Conservation (phyloP, 352 stramenopile species). For the Globisporangium echinulatum region DNA sequence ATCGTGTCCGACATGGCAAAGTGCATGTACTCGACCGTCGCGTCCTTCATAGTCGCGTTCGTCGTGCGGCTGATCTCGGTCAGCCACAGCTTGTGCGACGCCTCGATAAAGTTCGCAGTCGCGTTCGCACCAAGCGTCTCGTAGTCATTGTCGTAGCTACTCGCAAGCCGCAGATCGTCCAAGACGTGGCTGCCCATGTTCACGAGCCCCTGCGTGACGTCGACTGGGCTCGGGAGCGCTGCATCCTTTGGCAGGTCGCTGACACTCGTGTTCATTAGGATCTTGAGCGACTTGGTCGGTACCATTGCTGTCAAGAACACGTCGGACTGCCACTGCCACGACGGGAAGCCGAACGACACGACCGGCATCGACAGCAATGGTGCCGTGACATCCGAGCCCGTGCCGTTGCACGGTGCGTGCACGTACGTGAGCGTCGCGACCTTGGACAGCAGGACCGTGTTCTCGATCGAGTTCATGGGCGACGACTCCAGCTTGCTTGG, state of each 20-base stretch:
- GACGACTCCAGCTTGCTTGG: background rate
- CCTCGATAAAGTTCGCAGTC: background rate
- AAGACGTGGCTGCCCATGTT: background rate
- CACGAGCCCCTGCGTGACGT: conserved; percentile 3
- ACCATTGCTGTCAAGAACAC: background rate
- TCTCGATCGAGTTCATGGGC: conserved; percentile 3
- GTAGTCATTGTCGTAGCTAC: background rate
- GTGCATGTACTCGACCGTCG: conserved; percentile 8
- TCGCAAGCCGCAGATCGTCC: background rate
- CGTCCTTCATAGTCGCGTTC: background rate
- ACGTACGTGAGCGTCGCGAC: background rate
- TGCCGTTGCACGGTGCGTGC: background rate
- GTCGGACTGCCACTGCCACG: conserved; percentile 7
- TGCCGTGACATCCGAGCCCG: background rate
- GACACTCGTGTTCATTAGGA: background rate
- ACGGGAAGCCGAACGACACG: conserved; percentile 14
- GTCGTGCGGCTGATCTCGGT: background rate
- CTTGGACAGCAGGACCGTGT: conserved; percentile 15
- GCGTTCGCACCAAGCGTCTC: background rate
- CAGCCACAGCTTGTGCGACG: background rate
- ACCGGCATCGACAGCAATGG: background rate
- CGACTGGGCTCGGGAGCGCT: conserved; percentile 8
- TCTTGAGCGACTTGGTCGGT: conserved; percentile 5
- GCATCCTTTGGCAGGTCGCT: background rate
- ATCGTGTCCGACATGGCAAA: conserved; percentile 11